phyloP scores from a whole-genome alignment of 345 rosid species.

The Pistacia atlantica region DNA sequence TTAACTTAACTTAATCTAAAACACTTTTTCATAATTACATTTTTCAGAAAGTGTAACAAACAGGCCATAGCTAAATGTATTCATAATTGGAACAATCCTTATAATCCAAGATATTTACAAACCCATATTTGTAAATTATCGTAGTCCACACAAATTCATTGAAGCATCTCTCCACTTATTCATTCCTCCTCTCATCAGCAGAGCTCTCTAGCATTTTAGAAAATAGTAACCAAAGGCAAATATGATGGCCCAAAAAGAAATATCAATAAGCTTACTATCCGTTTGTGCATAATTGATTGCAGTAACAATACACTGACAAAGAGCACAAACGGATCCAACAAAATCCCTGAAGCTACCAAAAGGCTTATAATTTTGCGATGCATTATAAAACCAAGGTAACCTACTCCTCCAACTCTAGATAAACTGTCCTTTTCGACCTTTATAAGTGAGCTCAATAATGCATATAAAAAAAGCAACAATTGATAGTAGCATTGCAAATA shows the following conservation, averaged over 20 bases:
- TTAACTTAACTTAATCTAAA: too few relatives aligned
- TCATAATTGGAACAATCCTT: too few relatives aligned
- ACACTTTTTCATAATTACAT: too few relatives aligned
- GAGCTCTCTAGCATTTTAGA: not conserved
- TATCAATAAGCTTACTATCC: not conserved
- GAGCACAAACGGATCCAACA: not conserved
- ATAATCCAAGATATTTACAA: too few relatives aligned
- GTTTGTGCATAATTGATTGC: not conserved
- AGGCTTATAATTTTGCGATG: not conserved
- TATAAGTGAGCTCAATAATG: conserved; percentile 6
- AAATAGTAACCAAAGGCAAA: conserved; percentile 10
- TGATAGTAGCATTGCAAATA: conserved; percentile 9
- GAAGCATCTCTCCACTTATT: too few relatives aligned
- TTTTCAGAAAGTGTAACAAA: too few relatives aligned
- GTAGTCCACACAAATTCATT: too few relatives aligned
- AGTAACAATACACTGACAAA: not conserved
- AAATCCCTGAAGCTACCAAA: conserved; percentile 10
- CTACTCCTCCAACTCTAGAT: not conserved
- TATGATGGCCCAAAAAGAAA: conserved; percentile 4
- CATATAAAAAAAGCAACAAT: not conserved
- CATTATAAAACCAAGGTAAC: conserved; percentile 4
- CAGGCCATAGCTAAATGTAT: too few relatives aligned
- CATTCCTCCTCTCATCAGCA: too few relatives aligned
- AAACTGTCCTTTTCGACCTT: conserved; percentile 3
- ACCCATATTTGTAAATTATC: too few relatives aligned